A percentile compares a stretch with the other conserved stretches of the same genome.
These are phyloP conservation scores for Neurospora sp. DNA, from an alignment of 495 filamentous ascomycete genomes.

Conservation along the genomic window DNA sequence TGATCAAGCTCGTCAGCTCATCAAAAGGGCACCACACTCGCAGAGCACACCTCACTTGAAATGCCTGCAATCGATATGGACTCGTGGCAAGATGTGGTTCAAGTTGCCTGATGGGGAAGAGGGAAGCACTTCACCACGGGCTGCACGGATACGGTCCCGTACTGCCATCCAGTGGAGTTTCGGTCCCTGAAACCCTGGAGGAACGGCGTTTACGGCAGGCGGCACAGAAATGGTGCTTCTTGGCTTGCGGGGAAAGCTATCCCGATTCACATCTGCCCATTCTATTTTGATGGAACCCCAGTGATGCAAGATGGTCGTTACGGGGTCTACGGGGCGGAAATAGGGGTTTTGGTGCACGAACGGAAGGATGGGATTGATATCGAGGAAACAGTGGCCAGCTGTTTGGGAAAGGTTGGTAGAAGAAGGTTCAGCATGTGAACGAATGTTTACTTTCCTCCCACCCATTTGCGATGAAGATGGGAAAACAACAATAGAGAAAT, in stretches of 20 bases:
- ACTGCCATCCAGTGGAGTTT: background rate
- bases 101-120: background rate
- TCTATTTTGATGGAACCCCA: background rate
- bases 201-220: background rate
- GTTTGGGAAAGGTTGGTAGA: background rate
- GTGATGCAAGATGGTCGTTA: background rate
- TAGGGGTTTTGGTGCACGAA: background rate
- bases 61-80: background rate
- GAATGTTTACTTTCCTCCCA: background rate
- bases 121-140: background rate
- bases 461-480: background rate
- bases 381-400: background rate
- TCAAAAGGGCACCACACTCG: background rate
- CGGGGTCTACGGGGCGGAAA: background rate
- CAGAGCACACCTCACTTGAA: background rate
- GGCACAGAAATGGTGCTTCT: background rate
- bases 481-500: background rate
- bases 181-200: background rate
- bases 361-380: background rate
- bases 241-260: background rate
- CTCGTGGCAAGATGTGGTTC: background rate
- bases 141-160: background rate
- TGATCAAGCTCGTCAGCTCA: background rate
- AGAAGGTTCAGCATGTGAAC: background rate
- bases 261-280: background rate